Conservation (phyloP, 345 rosid genomes). For the Boechera stricta region DNA sequence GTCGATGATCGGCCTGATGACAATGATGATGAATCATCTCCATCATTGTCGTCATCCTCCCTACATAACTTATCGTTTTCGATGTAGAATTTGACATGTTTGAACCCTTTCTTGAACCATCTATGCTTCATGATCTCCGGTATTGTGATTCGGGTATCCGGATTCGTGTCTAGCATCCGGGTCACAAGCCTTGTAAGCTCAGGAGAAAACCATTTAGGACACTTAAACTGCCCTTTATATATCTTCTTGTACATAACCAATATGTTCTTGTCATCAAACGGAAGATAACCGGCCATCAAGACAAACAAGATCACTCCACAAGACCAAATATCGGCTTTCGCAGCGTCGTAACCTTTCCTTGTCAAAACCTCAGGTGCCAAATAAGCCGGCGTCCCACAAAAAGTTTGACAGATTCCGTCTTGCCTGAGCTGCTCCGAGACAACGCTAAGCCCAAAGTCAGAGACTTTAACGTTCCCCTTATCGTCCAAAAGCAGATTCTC, state of each 20-base stretch:
- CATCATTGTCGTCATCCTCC: constrained; percentile 44
- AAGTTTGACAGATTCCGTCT: constrained; percentile 73
- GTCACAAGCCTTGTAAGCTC: constrained; percentile 68
- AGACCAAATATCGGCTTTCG: constrained; percentile 93
- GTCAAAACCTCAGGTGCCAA: constrained; percentile 86
- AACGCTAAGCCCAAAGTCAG: constrained; percentile 87
- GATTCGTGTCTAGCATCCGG: constrained; percentile 77
- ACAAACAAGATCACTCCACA: constrained; percentile 89
- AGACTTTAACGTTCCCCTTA: constrained; percentile 68
- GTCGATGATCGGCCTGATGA: constrained; percentile 50
- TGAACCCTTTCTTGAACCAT: constrained; percentile 77
- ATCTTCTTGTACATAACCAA: constrained; percentile 82
- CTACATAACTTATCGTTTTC: constrained; percentile 47
- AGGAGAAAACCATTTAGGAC: constrained; percentile 84
- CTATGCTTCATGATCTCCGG: constrained; percentile 69
- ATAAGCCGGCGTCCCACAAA: constrained; percentile 82
- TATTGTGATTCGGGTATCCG: constrained; percentile 75
- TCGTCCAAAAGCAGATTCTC: constrained; percentile 84
- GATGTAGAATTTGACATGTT: constrained; percentile 57
- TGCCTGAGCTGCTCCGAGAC: constrained; percentile 73
- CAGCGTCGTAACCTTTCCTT: constrained; percentile 82
- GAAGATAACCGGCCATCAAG: constrained; percentile 79
- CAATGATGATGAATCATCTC: constrained; percentile 43
- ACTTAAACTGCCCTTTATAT: constrained; percentile 72
- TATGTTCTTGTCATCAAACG: constrained; percentile 81